Base-by-base conservation (phyloP, 2,329 filamentous ascomycete species). In the Karstenula rhodostoma region DNA sequence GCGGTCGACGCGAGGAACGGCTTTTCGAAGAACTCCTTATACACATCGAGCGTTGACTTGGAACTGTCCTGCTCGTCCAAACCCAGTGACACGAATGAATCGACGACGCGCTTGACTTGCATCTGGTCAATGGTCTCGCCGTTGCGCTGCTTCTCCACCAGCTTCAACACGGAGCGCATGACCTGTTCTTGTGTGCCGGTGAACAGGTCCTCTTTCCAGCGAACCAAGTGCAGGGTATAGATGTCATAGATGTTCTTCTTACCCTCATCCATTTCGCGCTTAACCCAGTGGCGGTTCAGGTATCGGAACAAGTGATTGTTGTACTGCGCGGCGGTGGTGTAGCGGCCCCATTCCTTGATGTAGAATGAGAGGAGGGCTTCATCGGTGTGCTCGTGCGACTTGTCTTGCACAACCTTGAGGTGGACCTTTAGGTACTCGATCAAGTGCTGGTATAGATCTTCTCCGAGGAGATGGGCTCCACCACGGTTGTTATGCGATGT, bases 231-330 rank as follows among this genome's bases (percentile, higher is more conserved):
- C 37, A 99, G 82, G 0, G 95, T 99, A 79, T 99, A 99, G 50
- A 99, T 95, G 77, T 99, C 95, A 78, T 96, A 98, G 8, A 98
- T 92, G 72, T 94, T 92, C 83, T 98, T 97, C 82, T 99, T 98
- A 35, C 95, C 95, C 78, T 99, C 95, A 65, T 99, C 95, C 81
- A 99, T 97, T 81, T 99, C 95, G 32, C 95, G 87, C 85, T 97
- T 99, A 1, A 99, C 95, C 95, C 96, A 99, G 80, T 99, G 95
- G 32, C 95, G 88, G 75, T 99, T 99, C 27, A 99, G 87, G 75
- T 99, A 99, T 56, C 90, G 85, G 83, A 99, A 99, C 8, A 99
- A 83, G 76, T 99, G 94, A 79, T 99, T 96, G 77, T 97, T 95
- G 81, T 96, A 99, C 79, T 96, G 96, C 61, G 94, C 95, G 1